Percentiles rank a stretch among this genome's conserved stretches.
Evolutionary conservation across 2,329 filamentous ascomycete genomes (phyloP).

Genomic region (Eurotiales sp.): DNA sequence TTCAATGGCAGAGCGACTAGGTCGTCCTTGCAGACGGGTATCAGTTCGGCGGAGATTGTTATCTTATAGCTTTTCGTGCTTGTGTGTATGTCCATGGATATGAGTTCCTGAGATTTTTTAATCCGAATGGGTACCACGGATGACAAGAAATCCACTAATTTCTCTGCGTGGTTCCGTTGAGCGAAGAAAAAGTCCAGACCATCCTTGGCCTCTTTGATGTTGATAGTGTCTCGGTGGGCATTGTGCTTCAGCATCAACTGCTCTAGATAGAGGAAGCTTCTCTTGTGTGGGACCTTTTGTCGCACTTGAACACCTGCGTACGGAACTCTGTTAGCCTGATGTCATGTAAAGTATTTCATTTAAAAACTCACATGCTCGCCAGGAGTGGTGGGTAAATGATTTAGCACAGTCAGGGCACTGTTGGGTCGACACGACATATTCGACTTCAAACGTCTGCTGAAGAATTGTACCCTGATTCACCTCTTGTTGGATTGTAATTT

Average conservation of each 20-base stretch:
- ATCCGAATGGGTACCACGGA: constrained; percentile 73
- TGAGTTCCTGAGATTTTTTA: constrained; percentile 88
- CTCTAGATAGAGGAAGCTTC: constrained; percentile 78
- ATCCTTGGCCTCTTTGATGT: constrained; percentile 95
- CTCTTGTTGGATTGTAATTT: constrained; percentile 84
- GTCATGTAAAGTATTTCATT: constrained; percentile 23
- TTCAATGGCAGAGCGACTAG: constrained; percentile 89
- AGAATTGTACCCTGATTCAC: constrained; percentile 65
- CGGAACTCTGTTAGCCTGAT: neutral
- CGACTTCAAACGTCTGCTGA: constrained; percentile 92
- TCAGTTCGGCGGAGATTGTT: constrained; percentile 79
- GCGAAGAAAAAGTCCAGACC: constrained; percentile 96
- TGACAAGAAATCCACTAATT: constrained; percentile 84
- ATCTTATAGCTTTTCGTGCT: constrained; percentile 93
- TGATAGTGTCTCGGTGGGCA: constrained; percentile 89
- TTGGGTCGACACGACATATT: constrained; percentile 84
- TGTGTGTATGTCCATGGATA: constrained; percentile 89
- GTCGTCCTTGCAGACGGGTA: constrained; percentile 97
- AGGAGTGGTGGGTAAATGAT: constrained; percentile 94
- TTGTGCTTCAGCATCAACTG: constrained; percentile 93
- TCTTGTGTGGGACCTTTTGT: constrained; percentile 95
- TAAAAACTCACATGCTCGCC: constrained; percentile 58
- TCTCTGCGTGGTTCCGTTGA: constrained; percentile 83
- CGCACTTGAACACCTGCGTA: constrained; percentile 72
- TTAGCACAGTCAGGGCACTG: constrained; percentile 95